phyloP scores from a whole-genome alignment of 78 protist species.

The Bodo saltans region DNA sequence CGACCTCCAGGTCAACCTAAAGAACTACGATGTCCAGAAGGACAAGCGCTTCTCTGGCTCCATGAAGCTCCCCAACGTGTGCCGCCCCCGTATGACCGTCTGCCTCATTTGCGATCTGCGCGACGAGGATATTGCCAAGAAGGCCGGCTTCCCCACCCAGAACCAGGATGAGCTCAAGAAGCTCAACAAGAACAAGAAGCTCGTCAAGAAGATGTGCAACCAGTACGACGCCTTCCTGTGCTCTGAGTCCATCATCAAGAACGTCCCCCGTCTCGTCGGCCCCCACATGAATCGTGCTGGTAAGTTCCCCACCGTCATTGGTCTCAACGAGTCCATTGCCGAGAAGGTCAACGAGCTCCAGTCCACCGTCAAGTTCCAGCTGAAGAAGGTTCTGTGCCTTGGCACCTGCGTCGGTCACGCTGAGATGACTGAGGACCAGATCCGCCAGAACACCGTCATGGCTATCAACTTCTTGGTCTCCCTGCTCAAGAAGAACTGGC shows the following conservation, averaged over 20 bases:
- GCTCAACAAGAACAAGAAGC: constrained; percentile 98
- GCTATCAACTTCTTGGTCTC: constrained; percentile 96
- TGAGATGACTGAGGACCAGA: constrained; percentile 77
- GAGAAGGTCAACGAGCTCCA: constrained; percentile 85
- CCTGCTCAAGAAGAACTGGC: constrained; percentile 99
- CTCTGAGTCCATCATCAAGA: constrained; percentile 89
- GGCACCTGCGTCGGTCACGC: constrained; percentile 97
- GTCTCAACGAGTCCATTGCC: constrained; percentile 74
- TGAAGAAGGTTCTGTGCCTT: constrained; percentile 96
- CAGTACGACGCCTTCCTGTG: constrained; percentile 97
- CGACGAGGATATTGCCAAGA: constrained; percentile 83
- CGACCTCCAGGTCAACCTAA: constrained; percentile 97
- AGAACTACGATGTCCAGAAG: constrained; percentile 97
- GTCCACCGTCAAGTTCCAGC: constrained; percentile 96
- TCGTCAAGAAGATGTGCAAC: constrained; percentile 93
- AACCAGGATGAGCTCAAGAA: constrained; percentile 91
- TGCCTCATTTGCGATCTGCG: constrained; percentile 93
- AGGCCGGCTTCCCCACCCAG: constrained; percentile 75
- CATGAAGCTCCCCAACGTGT: constrained; percentile 46
- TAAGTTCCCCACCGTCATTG: constrained; percentile 96
- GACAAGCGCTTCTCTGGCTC: constrained; percentile 99
- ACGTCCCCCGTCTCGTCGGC: constrained; percentile 95
- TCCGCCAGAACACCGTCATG: constrained; percentile 79
- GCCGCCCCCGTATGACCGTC: constrained; percentile 56
- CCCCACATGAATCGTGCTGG: constrained; percentile 98